Percentiles rank a stretch among this genome's conserved stretches.
Conservation (phyloP, 1,284 basidiomycete species). For the Puccinia hordei region DNA sequence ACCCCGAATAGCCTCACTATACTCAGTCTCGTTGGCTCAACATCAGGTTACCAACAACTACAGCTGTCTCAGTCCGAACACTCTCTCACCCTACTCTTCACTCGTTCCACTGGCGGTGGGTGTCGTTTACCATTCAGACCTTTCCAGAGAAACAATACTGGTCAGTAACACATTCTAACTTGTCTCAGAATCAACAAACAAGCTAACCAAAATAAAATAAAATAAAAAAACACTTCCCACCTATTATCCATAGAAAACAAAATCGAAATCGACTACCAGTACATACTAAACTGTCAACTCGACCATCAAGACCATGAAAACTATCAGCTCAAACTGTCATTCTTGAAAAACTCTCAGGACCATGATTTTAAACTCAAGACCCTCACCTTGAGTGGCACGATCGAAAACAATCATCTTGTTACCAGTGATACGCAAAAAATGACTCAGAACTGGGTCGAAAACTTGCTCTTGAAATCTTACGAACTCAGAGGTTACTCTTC, state of each 20-base stretch:
- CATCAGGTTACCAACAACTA: not conserved
- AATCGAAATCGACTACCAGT: slow-evolving; percentile 15
- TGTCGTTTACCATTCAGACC: not conserved
- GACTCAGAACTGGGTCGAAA: slow-evolving; percentile 3
- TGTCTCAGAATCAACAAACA: not conserved
- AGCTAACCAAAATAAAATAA: no score
- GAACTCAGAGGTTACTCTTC: slow-evolving; percentile 9
- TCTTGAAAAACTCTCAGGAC: not conserved
- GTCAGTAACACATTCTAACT: not conserved
- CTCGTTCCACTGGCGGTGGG: not conserved
- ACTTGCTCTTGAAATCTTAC: slow-evolving; percentile 12
- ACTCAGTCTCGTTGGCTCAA: not conserved
- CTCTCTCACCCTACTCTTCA: not conserved
- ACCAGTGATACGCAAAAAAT: not conserved
- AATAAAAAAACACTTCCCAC: not conserved
- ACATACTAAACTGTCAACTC: slow-evolving; percentile 20
- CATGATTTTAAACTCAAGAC: slow-evolving; percentile 13
- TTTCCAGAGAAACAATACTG: not conserved
- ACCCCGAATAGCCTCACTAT: not conserved
- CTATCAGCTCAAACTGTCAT: not conserved
- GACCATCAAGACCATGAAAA: not conserved
- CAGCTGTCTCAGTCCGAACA: not conserved
- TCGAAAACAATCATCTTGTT: not conserved
- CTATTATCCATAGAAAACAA: not conserved
- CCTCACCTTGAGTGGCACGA: not conserved